phyloP scores from a whole-genome alignment of 2,329 filamentous ascomycete genomes.

The Dactylellina drechsleri region DNA sequence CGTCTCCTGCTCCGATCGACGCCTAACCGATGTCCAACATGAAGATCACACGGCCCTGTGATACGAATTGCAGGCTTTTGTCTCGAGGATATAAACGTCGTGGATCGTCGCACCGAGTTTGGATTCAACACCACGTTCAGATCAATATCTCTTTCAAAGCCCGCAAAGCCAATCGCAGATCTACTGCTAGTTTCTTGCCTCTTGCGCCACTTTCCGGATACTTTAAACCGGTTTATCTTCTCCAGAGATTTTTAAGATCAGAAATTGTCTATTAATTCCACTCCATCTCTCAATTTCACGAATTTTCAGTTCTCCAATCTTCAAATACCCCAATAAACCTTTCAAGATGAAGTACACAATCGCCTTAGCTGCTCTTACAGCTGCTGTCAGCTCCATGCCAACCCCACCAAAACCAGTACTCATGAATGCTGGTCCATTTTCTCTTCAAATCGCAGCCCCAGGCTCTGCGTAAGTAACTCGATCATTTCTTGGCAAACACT shows the following conservation, averaged over 20 bases:
- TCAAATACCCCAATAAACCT: neutral
- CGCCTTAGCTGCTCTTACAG: constrained; percentile 27
- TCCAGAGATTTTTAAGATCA: neutral
- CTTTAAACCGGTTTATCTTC: neutral
- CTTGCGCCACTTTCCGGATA: neutral
- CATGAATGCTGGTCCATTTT: constrained; percentile 50
- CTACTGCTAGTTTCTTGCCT: neutral
- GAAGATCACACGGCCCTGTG: constrained; percentile 2
- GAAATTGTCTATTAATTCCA: neutral
- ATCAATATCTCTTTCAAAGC: constrained; percentile 4
- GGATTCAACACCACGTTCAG: constrained; percentile 2
- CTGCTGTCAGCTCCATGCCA: constrained; percentile 33
- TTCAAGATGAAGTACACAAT: constrained; percentile 45
- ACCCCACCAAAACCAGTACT: constrained; percentile 23
- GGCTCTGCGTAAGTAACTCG: constrained; percentile 28
- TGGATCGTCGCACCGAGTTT: constrained; percentile 31
- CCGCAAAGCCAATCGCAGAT: constrained; percentile 2
- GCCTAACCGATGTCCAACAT: neutral
- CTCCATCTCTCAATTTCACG: neutral
- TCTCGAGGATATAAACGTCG: constrained; percentile 36
- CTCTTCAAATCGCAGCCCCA: constrained; percentile 40
- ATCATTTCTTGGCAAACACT: neutral
- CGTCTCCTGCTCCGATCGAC: constrained; percentile 7
- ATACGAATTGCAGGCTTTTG: constrained; percentile 4
- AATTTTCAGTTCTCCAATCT: neutral